Evolutionary conservation across 2,329 filamentous ascomycete species (phyloP).

Genomic region (Colletotrichum cuscutae): DNA sequence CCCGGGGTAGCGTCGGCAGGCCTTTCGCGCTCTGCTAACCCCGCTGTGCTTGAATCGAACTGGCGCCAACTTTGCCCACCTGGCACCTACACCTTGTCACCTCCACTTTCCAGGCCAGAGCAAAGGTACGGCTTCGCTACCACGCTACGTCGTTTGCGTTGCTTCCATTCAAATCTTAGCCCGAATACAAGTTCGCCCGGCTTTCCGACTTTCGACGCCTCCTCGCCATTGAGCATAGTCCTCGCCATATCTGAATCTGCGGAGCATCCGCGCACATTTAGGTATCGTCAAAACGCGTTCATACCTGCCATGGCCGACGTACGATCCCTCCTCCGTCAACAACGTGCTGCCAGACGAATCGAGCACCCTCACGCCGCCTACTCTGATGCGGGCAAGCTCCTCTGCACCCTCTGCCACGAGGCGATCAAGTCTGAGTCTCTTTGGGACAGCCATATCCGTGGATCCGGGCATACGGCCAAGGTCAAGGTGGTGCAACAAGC

Average conservation of each 20-base stretch:
- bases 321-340: slow-evolving; percentile 80
- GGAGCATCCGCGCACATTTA: not conserved
- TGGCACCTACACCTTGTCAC: slow-evolving; percentile 16
- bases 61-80: slow-evolving; percentile 10
- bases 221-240: slow-evolving; percentile 22
- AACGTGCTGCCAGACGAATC: slow-evolving; percentile 79
- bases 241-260: not conserved
- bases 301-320: slow-evolving; percentile 75
- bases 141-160: slow-evolving; percentile 19
- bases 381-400: slow-evolving; percentile 73
- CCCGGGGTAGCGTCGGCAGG: slow-evolving; percentile 13
- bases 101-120: slow-evolving; percentile 18
- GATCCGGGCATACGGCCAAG: slow-evolving; percentile 51
- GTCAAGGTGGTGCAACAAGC: not conserved
- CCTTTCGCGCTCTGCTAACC: slow-evolving; percentile 1
- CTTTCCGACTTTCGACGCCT: slow-evolving; percentile 5
- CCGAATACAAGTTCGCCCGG: slow-evolving; percentile 1
- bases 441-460: slow-evolving; percentile 72
- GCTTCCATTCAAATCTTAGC: slow-evolving; percentile 21
- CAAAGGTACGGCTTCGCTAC: not conserved
- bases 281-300: slow-evolving; percentile 10
- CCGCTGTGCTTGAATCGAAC: slow-evolving; percentile 1
- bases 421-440: slow-evolving; percentile 72
- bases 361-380: slow-evolving; percentile 76
- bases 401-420: slow-evolving; percentile 74